phyloP scores from a whole-genome alignment of 495 filamentous ascomycete species.

The Lineolata rhizophorae region DNA sequence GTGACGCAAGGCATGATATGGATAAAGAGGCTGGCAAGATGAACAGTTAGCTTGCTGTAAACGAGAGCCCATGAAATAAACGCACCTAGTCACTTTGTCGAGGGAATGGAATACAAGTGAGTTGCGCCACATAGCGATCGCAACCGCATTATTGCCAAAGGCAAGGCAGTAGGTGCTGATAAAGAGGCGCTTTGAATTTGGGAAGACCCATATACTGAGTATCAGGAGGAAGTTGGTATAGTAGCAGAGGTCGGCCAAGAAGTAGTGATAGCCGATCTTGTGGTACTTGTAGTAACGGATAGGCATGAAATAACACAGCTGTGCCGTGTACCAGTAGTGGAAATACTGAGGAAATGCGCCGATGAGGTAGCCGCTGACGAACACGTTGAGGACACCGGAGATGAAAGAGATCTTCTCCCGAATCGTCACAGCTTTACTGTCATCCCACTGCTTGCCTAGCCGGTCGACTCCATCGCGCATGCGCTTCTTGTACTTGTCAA shows the following conservation, averaged over 20 bases:
- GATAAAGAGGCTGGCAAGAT: constrained; percentile 55
- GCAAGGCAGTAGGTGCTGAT: constrained; percentile 84
- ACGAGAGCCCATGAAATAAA: not conserved
- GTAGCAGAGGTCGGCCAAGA: constrained; percentile 91
- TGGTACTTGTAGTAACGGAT: constrained; percentile 83
- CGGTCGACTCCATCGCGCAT: constrained; percentile 79
- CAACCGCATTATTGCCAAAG: constrained; percentile 88
- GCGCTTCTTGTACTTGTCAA: constrained; percentile 70
- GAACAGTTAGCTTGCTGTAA: not conserved
- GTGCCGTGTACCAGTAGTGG: constrained; percentile 68
- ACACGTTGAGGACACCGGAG: constrained; percentile 85
- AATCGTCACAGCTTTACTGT: constrained; percentile 64
- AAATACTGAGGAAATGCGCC: constrained; percentile 71
- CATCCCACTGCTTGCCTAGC: constrained; percentile 65
- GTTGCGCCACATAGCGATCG: constrained; percentile 99
- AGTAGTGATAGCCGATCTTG: constrained; percentile 83
- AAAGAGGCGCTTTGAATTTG: constrained; percentile 73
- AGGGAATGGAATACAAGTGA: constrained; percentile 94
- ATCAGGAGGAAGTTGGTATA: constrained; percentile 82
- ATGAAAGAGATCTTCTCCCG: constrained; percentile 95
- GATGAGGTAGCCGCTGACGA: constrained; percentile 84
- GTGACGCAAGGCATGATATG: constrained; percentile 96
- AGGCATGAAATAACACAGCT: constrained; percentile 73
- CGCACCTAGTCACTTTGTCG: constrained; percentile 76
- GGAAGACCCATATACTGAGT: constrained; percentile 77